These are phyloP conservation scores for Cladophialophora bantiana DNA, from an alignment of 2,329 filamentous ascomycete genomes.

Conservation along the genomic window DNA sequence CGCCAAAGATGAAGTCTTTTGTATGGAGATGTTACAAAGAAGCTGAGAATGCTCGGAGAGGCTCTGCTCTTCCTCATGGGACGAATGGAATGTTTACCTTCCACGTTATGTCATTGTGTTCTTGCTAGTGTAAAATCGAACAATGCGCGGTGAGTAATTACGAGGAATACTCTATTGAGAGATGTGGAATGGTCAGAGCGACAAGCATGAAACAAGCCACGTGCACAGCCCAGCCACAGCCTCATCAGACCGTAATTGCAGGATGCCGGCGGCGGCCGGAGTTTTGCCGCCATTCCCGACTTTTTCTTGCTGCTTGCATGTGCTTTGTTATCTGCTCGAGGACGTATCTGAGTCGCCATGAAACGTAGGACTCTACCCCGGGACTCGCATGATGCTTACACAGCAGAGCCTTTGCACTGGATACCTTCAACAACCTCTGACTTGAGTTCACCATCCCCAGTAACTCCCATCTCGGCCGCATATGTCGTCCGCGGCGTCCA, in stretches of 20 bases:
- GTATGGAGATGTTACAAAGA: too few relatives aligned
- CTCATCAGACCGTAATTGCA: not conserved
- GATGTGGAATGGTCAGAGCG: not conserved
- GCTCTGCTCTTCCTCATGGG: too few relatives aligned
- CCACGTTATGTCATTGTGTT: not conserved
- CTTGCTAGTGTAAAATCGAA: not conserved
- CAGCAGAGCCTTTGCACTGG: constrained; percentile 43
- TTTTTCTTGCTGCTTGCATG: too few relatives aligned
- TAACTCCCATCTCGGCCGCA: constrained; percentile 61
- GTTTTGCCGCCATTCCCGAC: not conserved
- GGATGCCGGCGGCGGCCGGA: not conserved
- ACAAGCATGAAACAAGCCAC: too few relatives aligned
- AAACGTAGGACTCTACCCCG: not conserved
- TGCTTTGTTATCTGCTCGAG: too few relatives aligned
- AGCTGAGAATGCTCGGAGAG: too few relatives aligned
- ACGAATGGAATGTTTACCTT: not conserved
- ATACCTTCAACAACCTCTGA: constrained; percentile 42
- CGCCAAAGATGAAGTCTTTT: too few relatives aligned
- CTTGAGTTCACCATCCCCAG: constrained; percentile 47
- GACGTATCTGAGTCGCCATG: not conserved
- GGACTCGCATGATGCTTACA: constrained; percentile 26
- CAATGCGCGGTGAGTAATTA: not conserved
- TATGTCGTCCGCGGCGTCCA: constrained; percentile 78
- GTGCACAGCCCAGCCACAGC: not conserved
- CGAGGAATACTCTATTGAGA: not conserved